A percentile compares a stretch with the other conserved stretches of the same genome.
These are phyloP conservation scores for Russula ochroleuca DNA, from an alignment of 768 basidiomycete genomes.

Conservation along the genomic window DNA sequence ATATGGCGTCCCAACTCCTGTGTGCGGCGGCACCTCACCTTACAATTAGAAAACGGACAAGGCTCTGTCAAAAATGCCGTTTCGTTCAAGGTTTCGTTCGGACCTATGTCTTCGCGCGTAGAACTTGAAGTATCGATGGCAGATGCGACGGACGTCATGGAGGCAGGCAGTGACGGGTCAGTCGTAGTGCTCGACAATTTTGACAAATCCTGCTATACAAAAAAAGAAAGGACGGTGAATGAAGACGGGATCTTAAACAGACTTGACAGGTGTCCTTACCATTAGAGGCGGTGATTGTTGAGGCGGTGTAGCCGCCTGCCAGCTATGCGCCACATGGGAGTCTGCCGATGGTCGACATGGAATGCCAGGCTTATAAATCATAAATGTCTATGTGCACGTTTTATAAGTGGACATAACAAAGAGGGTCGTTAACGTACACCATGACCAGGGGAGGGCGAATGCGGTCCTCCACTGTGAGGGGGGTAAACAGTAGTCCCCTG, in stretches of 20 bases:
- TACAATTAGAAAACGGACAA: constrained; percentile 4
- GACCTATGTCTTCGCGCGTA: neutral
- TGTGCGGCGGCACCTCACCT: rapidly evolving
- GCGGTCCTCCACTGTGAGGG: neutral
- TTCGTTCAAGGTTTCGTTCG: too few relatives aligned
- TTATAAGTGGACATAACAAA: neutral
- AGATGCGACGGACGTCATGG: neutral
- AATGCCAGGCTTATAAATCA: neutral
- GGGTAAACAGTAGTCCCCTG: neutral
- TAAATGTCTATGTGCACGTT: neutral
- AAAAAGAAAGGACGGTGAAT: neutral
- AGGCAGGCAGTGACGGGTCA: neutral
- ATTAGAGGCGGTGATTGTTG: neutral
- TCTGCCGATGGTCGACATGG: neutral
- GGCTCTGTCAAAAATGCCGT: neutral
- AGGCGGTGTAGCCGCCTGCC: neutral
- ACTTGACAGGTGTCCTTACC: neutral
- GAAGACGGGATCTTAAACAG: neutral
- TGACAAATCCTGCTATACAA: neutral
- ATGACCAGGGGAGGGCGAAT: neutral
- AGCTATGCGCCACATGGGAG: neutral
- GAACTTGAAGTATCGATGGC: neutral
- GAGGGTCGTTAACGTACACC: neutral
- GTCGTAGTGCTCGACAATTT: too few relatives aligned
- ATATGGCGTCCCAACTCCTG: constrained; percentile 13